phyloP scores from a whole-genome alignment of 345 rosid genomes.

The Salix arbutifolia region DNA sequence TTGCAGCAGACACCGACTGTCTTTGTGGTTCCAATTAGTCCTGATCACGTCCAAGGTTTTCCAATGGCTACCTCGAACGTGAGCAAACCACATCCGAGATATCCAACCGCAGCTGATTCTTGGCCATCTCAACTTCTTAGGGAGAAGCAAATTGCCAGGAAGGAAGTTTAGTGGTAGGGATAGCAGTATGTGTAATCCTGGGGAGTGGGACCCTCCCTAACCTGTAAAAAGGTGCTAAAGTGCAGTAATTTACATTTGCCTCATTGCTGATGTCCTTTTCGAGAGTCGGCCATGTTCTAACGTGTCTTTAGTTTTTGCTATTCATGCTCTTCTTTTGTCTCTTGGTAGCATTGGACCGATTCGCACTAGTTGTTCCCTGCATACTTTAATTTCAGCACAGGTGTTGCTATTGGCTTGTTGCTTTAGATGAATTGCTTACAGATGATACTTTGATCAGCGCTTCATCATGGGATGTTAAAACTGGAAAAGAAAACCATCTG shows the following conservation, averaged over 20 bases:
- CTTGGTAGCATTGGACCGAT: neutral
- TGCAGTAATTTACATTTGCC: neutral
- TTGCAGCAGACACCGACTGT: constrained; percentile 53
- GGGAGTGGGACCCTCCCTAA: neutral
- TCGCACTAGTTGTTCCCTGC: neutral
- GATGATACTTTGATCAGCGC: no score
- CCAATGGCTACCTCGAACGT: constrained; percentile 33
- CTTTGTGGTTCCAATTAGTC: constrained; percentile 57
- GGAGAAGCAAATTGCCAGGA: constrained; percentile 6
- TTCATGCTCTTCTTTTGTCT: neutral
- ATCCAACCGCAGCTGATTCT: constrained; percentile 62
- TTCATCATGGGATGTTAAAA: no score
- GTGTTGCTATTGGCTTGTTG: neutral
- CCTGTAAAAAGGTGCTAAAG: neutral
- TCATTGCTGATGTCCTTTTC: neutral
- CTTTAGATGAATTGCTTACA: neutral
- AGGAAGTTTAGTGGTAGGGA: constrained; percentile 10
- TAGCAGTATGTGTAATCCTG: neutral
- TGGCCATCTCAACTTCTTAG: constrained; percentile 84
- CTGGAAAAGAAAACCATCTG: no score
- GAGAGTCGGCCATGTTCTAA: neutral
- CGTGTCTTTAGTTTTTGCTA: neutral
- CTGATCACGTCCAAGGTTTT: constrained; percentile 40
- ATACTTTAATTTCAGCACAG: neutral
- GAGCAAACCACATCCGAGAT: constrained; percentile 88